A percentile compares a stretch with the other conserved stretches of the same genome.
phyloP scores from a whole-genome alignment of 192 early-diverging fungal species.

The Obelidium mucronatum region DNA sequence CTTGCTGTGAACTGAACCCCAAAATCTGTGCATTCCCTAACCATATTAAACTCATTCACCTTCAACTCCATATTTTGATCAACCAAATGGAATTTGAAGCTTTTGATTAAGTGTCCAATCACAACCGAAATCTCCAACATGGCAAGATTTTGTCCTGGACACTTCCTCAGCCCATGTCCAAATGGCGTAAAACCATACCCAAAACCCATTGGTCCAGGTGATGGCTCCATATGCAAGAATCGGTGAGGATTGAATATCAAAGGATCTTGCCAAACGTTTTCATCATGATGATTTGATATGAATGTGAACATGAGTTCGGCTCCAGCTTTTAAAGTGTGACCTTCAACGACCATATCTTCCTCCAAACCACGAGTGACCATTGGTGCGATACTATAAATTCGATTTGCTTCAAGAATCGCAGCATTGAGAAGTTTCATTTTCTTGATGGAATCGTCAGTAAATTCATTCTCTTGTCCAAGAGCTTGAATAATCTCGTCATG shows the following conservation, averaged over 20 bases:
- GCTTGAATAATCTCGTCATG: conserved; percentile 1
- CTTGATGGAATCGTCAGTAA: neutral
- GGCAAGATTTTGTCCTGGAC: conserved; percentile 15
- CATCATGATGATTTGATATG: neutral
- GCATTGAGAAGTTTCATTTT: conserved; percentile 5
- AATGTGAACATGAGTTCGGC: neutral
- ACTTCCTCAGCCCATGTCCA: conserved; percentile 4
- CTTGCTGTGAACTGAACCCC: no score
- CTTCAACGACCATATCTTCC: neutral
- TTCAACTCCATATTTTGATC: no score
- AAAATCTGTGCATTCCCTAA: no score
- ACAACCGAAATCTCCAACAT: conserved; percentile 14
- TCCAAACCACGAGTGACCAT: neutral
- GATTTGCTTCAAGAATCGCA: conserved; percentile 5
- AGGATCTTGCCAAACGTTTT: conserved; percentile 9
- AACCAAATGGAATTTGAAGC: neutral
- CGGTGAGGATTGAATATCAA: neutral
- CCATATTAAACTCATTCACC: no score
- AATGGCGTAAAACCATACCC: conserved; percentile 19
- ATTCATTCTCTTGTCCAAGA: neutral
- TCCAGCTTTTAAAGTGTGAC: neutral
- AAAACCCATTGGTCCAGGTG: neutral
- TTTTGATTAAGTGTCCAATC: neutral
- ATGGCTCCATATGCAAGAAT: neutral
- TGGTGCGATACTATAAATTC: neutral